Base-by-base conservation (phyloP, 108 stramenopile species). In the Asterionellopsis glacialis region DNA sequence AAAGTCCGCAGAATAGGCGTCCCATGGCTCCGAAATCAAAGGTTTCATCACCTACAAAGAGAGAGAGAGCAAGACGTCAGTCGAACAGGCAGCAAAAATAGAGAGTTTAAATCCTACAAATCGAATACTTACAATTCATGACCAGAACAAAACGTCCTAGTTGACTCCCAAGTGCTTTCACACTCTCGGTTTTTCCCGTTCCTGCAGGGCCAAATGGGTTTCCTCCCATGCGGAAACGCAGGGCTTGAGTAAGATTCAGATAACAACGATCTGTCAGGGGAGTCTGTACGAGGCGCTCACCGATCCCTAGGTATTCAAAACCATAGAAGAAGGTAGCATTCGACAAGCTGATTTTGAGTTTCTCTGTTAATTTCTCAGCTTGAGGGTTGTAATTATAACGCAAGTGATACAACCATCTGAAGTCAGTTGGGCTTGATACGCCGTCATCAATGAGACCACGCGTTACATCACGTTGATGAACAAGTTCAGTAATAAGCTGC, bases 11-110 rank as follows among this genome's bases (percentile, higher is more conserved):
- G 59, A 99, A 95, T 19, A 98, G 68, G 19, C 99, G 81, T 25
- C 97, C 97, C 96, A 98, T 98, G 21, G 99, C 95, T 38, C 87
- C 84, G 64, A 97, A 95, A 58, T 99, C 98, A 57, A 99, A 99
- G 1, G 90, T 73, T 73, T 98, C 96, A 55, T 97, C 94, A 54
- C 87, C 82, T 68, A 18, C 40, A 49, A 45, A 42, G 21, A 52
- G 45, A 9, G 13, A 14, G 49, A 39, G 5, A 55, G 38, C 6
- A 10, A 42, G 10, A 48, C n/a, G 14, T 64, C 7, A 33, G 33
- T 33, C 33, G 7, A 33, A 33, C 33, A 33, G 33, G 33, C 33
- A 33, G 7, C 33, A 48, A 48, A n/a, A 43, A 33, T 38, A 59
- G 9, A 65, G 49, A 21, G 41, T 5, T 9, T 42, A 57, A 0